Percentiles rank a stretch among this genome's conserved stretches.
Conservation (phyloP, 2,329 filamentous ascomycete genomes). For the Magnaporthiopsis poae region DNA sequence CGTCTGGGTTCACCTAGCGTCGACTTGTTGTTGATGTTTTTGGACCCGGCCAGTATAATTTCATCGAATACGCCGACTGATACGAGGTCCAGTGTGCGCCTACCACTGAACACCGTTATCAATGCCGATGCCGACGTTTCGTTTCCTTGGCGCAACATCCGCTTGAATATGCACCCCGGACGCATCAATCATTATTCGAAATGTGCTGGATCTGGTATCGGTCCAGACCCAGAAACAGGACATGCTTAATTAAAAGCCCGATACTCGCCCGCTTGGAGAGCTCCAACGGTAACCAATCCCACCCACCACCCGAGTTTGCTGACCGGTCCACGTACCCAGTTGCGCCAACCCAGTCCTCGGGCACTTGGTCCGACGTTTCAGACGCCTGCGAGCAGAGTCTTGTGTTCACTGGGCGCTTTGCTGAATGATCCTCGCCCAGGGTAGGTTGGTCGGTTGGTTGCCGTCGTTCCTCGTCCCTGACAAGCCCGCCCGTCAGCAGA, state of each 20-base stretch:
- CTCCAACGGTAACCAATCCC: neutral
- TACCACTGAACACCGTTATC: too few species aligned
- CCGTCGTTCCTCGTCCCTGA: too few species aligned
- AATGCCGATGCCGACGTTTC: neutral
- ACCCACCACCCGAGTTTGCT: neutral
- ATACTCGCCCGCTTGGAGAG: neutral
- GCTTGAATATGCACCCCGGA: neutral
- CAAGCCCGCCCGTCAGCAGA: too few species aligned
- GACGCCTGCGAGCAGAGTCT: too few species aligned
- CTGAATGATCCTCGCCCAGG: too few species aligned
- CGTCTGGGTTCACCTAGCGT: too few species aligned
- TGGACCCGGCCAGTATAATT: too few species aligned
- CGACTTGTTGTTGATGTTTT: too few species aligned
- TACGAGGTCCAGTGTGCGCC: too few species aligned
- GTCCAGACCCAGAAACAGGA: neutral
- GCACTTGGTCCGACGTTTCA: neutral
- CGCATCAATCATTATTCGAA: neutral
- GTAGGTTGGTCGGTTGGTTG: too few species aligned
- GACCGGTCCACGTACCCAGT: neutral
- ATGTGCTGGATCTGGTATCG: neutral
- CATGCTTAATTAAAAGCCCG: neutral
- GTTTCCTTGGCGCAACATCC: neutral
- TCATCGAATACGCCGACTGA: too few species aligned
- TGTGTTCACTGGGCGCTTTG: too few species aligned
- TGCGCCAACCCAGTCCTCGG: neutral